A percentile compares a stretch with the other conserved stretches of the same genome.
phyloP scores from a whole-genome alignment of 176 grass and related monocot genomes.

The Triticum aestivum region IWGSC_CS_RefSeq_v2.1 NC_057814.1:103208793-103209292 shows the following conservation, averaged over 20 bases:
- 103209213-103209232: constrained; percentile 88
- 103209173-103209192: constrained; percentile 79
- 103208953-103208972: constrained; percentile 52
- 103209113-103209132: constrained; percentile 57
- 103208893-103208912: constrained; percentile 79
- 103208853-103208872: constrained; percentile 56
- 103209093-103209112: constrained; percentile 60
- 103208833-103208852: constrained; percentile 62
- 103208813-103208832: constrained; percentile 68
- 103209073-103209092: constrained; percentile 83
- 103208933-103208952: constrained; percentile 61
- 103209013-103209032: constrained; percentile 65
- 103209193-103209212: constrained; percentile 64
- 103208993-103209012: constrained; percentile 69
- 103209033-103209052: constrained; percentile 60
- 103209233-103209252: constrained; percentile 61
- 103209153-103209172: constrained; percentile 89
- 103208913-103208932: constrained; percentile 75
- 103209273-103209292: constrained; percentile 72
- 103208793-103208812: constrained; percentile 86
- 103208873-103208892: constrained; percentile 61
- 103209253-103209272: constrained; percentile 49
- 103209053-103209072: constrained; percentile 84
- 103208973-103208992: constrained; percentile 78
- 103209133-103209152: constrained; percentile 79